Conservation (phyloP, 371 early-diverging fungal species). For the Haplosporangium sp. region DNA sequence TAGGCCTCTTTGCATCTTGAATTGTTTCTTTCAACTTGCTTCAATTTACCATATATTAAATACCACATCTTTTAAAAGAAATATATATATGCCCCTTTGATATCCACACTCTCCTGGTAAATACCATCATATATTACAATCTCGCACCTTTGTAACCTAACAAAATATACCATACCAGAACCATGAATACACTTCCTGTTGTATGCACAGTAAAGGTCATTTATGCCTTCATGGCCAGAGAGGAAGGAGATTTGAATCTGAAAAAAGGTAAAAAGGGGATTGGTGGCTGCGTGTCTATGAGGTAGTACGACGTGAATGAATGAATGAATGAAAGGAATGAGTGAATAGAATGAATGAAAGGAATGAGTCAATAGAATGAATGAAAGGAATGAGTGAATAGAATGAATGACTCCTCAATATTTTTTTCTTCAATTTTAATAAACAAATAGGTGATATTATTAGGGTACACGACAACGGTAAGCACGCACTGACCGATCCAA, state of each 20-base stretch:
- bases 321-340: neutral
- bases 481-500: neutral
- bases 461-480: slow-evolving; percentile 53
- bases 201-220: slow-evolving; percentile 43
- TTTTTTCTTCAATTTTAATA: too few species aligned
- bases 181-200: slow-evolving; percentile 26
- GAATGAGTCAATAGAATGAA: neutral
- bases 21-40: neutral
- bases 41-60: neutral
- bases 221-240: slow-evolving; percentile 40
- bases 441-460: slow-evolving; percentile 42
- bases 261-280: slow-evolving; percentile 32
- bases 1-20: neutral
- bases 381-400: too few species aligned
- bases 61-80: neutral
- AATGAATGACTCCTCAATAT: too few species aligned
- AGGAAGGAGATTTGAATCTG: slow-evolving; percentile 42
- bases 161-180: slow-evolving; percentile 7
- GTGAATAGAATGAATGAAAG: neutral
- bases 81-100: neutral
- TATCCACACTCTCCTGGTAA: neutral
- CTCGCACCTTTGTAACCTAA: neutral
- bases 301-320: neutral
- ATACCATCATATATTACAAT: neutral
- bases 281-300: neutral